Percentiles rank a stretch among this genome's conserved stretches.
These are phyloP conservation scores for Solanum bulbocastanum DNA, from an alignment of 257 asterid species.

Conservation along the genomic window DNA sequence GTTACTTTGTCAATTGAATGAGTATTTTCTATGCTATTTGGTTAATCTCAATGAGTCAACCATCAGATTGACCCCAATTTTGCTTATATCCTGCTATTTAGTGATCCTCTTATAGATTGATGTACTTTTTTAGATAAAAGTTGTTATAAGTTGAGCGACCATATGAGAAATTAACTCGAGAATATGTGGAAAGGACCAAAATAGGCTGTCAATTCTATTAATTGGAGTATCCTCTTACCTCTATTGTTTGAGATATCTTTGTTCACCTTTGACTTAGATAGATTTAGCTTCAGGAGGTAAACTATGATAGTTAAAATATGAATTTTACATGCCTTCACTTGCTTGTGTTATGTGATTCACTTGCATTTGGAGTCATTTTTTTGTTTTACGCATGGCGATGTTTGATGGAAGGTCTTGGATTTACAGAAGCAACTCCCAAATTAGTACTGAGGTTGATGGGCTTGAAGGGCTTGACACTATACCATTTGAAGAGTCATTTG, in stretches of 20 bases:
- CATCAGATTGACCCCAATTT: not conserved
- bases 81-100: not conserved
- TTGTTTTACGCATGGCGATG: not conserved
- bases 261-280: not conserved
- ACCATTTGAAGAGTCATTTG: constrained; percentile 84
- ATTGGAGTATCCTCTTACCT: not conserved
- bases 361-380: not conserved
- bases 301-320: not conserved
- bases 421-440: constrained; percentile 94
- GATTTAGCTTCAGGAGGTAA: not conserved
- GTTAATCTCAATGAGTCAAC: not conserved
- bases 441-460: constrained; percentile 86
- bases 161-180: not conserved
- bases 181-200: not conserved
- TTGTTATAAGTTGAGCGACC: not conserved
- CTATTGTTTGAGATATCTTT: not conserved
- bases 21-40: not conserved
- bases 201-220: not conserved
- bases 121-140: not conserved
- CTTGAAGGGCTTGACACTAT: constrained; percentile 73
- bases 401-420: not conserved
- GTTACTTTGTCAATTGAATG: not conserved
- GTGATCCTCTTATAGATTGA: not conserved
- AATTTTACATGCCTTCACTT: not conserved
- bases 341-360: not conserved